phyloP scores from a whole-genome alignment of 208 protist genomes.

The Leishmania guyanensis region DNA sequence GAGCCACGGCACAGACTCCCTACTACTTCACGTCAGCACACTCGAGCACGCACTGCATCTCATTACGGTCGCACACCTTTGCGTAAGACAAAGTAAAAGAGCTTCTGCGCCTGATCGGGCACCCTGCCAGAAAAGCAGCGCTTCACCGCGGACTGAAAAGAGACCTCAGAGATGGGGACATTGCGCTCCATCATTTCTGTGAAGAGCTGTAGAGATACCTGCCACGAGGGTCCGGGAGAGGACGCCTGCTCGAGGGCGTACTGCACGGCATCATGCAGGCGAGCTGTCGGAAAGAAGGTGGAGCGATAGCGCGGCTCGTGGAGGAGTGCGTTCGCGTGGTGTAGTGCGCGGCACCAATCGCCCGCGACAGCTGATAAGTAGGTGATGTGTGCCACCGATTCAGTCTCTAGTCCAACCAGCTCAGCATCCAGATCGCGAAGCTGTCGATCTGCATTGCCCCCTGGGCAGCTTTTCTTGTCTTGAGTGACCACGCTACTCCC shows the following conservation, averaged over 20 bases:
- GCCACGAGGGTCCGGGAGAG: slow-evolving; percentile 47
- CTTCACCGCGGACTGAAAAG: slow-evolving; percentile 77
- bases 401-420: slow-evolving; percentile 49
- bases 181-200: slow-evolving; percentile 57
- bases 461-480: background rate
- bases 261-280: slow-evolving; percentile 81
- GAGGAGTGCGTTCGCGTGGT: slow-evolving; percentile 50
- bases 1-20: background rate
- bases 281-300: slow-evolving; percentile 71
- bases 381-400: slow-evolving; percentile 58
- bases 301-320: slow-evolving; percentile 34
- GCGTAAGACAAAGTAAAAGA: slow-evolving; percentile 55
- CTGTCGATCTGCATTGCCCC: background rate
- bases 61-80: slow-evolving; percentile 30
- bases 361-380: slow-evolving; percentile 55
- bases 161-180: slow-evolving; percentile 67
- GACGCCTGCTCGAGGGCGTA: slow-evolving; percentile 73
- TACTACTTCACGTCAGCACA: background rate
- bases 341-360: slow-evolving; percentile 58
- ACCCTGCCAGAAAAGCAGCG: slow-evolving; percentile 69
- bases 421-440: background rate
- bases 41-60: background rate
- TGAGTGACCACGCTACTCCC: background rate
- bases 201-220: slow-evolving; percentile 65
- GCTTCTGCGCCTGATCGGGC: slow-evolving; percentile 46